Base-by-base conservation (phyloP, 805 yeast genomes). In the Suhomyces canberraensis region DNA sequence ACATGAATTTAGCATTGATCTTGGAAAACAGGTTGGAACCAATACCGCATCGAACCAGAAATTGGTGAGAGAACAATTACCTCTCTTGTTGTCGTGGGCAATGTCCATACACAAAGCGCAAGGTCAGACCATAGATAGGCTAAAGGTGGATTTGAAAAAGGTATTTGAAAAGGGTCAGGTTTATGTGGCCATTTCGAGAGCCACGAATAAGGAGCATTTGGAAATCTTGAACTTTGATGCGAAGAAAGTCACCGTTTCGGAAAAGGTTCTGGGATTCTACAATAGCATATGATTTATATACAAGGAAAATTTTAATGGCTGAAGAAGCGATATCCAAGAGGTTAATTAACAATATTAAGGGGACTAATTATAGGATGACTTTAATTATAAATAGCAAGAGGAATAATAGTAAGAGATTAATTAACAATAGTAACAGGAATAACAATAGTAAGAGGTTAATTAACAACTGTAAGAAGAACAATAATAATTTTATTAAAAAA, bases 121-220 rank as follows among this genome's bases (percentile, higher is more conserved):
- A 55, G 95, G 95, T 2, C 95, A 85, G 61, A 84, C 95, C 0
- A 70, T 85, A 30, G 79, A 76, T 28, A 58, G 86, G 43, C 79
- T 85, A 3, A 77, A 75, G 44, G 87, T 85, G 9, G 90, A 85
- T 50, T 58, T 85, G 32, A 66, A 73, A 17, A 75, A 69, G 44
- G 74, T 78, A 17, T 85, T 85, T 48, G 95, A 85, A 55, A 82
- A 78, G 37, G 95, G 95, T 15, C 95, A 85, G 50, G 88, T 83
- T 3, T 85, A 85, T 50, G 93, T 85, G 24, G 93, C 95, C 0
- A 60, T 85, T 34, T 81, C 89, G 30, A 72, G 95, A 67, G 93
- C 93, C 6, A 81, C 78, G 0, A 75, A 79, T 21, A 76, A 79
- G 44, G 83, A 80, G 1, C 67, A 72, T 15, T 59, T 85, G 15